Percentiles rank a stretch among this genome's conserved stretches.
phyloP scores from a whole-genome alignment of 805 yeast species.

The Sugiyamaella floridensis region DNA sequence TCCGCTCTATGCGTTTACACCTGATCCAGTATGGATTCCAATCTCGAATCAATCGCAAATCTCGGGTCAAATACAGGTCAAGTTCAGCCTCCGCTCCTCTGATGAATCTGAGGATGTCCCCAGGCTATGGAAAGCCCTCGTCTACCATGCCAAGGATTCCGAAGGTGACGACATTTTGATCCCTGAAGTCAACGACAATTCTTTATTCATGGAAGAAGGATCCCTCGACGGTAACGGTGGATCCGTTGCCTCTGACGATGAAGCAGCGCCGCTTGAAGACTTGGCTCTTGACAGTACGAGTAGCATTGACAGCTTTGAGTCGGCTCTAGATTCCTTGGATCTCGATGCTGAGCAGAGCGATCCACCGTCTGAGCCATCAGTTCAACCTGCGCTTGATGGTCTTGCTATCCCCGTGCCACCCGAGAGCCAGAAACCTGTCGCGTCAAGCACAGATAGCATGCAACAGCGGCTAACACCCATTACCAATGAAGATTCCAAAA shows the following conservation, averaged over 20 bases:
- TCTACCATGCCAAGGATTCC: neutral
- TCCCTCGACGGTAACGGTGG: constrained; percentile 1
- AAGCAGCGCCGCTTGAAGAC: neutral
- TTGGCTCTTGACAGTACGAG: neutral
- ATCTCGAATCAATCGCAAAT: neutral
- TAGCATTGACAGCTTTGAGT: neutral
- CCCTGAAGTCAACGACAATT: constrained; percentile 5
- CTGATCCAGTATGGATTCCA: constrained; percentile 1
- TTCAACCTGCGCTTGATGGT: neutral
- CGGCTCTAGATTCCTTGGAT: neutral
- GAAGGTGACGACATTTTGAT: neutral
- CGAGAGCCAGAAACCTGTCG: neutral
- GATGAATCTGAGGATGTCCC: constrained; percentile 3
- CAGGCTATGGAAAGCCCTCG: constrained; percentile 12
- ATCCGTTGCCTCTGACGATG: constrained; percentile 4
- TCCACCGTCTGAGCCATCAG: neutral
- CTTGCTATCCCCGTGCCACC: neutral
- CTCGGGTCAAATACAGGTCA: constrained; percentile 12
- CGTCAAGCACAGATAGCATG: neutral
- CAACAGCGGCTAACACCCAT: neutral
- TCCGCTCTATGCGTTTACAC: neutral
- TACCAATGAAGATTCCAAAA: constrained; percentile 1
- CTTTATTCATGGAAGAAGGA: neutral
- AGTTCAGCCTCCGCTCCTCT: constrained; percentile 10
- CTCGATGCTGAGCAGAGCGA: neutral